Evolutionary conservation across 2,329 filamentous ascomycete genomes (phyloP).

Genomic region (Clathrospora elynae): DNA sequence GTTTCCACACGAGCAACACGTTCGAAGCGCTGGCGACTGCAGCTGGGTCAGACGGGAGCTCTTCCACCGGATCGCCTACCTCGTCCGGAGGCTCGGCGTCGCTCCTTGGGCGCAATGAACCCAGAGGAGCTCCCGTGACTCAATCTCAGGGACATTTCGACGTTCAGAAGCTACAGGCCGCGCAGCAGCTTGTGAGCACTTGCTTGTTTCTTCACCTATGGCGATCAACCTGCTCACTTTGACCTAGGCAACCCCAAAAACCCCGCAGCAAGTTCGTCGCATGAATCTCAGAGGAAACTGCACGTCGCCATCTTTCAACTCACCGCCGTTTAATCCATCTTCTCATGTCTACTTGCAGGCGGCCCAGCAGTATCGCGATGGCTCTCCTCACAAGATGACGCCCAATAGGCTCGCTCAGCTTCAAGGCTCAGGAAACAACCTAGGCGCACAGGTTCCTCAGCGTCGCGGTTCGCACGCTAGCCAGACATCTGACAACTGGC

Average conservation of each 20-base stretch:
- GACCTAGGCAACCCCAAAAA: conserved; percentile 3
- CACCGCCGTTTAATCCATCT: neutral
- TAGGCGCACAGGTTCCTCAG: neutral
- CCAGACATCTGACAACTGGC: conserved; percentile 7
- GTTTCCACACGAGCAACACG: conserved; percentile 8
- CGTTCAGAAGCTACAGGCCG: conserved; percentile 1
- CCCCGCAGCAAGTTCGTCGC: conserved; percentile 9
- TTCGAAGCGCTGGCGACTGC: conserved; percentile 10
- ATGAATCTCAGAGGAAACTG: neutral
- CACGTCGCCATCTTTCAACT: conserved; percentile 2
- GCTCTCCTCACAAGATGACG: conserved; percentile 11
- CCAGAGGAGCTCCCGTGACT: neutral
- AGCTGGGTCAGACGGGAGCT: conserved; percentile 14
- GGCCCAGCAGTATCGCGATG: conserved; percentile 2
- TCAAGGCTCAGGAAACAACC: neutral
- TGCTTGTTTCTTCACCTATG: neutral
- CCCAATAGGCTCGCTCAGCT: conserved; percentile 1
- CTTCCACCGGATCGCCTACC: conserved; percentile 14
- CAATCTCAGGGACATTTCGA: conserved; percentile 6
- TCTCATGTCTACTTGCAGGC: neutral
- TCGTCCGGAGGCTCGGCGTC: conserved; percentile 21
- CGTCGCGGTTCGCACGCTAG: conserved; percentile 8
- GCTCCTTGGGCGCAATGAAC: conserved; percentile 1
- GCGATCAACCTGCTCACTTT: neutral
- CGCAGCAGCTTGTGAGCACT: conserved; percentile 18